phyloP scores from a whole-genome alignment of 2,329 filamentous ascomycete genomes.

The Monascus ruber region DNA sequence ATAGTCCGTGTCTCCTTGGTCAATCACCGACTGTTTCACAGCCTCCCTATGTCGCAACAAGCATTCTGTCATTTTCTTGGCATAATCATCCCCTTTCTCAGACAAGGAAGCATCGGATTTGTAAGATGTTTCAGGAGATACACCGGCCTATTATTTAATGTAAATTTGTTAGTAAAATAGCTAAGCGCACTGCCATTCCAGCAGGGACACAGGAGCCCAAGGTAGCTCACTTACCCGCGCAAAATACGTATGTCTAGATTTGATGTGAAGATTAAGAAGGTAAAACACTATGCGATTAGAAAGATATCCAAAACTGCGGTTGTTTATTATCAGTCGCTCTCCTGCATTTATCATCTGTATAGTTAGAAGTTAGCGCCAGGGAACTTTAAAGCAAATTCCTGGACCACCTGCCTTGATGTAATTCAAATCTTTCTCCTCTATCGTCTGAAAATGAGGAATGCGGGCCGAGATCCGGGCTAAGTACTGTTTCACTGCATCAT shows the following conservation, averaged over 20 bases:
- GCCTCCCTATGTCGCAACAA: constrained; percentile 73
- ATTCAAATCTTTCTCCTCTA: constrained; percentile 87
- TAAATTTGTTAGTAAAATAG: constrained; percentile 1
- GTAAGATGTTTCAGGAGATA: constrained; percentile 78
- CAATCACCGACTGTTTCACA: constrained; percentile 59
- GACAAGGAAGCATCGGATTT: constrained; percentile 81
- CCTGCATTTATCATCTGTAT: constrained; percentile 90
- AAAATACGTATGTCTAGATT: constrained; percentile 87
- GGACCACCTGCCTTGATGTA: constrained; percentile 60
- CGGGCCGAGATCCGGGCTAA: constrained; percentile 79
- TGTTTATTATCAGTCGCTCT: constrained; percentile 87
- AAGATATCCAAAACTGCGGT: constrained; percentile 90
- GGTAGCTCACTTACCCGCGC: constrained; percentile 45
- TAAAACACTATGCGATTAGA: constrained; percentile 98
- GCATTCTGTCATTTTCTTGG: constrained; percentile 73
- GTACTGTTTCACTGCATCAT: constrained; percentile 87
- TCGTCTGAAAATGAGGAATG: constrained; percentile 93
- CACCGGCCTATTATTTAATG: constrained; percentile 48
- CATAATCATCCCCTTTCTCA: constrained; percentile 67
- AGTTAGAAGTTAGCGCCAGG: background rate
- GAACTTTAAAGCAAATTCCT: background rate
- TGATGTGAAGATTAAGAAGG: constrained; percentile 93
- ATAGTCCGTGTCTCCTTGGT: constrained; percentile 54
- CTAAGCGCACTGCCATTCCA: constrained; percentile 1
- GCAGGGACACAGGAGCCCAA: background rate